Conservation (phyloP, 495 filamentous ascomycete species). For the Talaromyces adpressus region DNA sequence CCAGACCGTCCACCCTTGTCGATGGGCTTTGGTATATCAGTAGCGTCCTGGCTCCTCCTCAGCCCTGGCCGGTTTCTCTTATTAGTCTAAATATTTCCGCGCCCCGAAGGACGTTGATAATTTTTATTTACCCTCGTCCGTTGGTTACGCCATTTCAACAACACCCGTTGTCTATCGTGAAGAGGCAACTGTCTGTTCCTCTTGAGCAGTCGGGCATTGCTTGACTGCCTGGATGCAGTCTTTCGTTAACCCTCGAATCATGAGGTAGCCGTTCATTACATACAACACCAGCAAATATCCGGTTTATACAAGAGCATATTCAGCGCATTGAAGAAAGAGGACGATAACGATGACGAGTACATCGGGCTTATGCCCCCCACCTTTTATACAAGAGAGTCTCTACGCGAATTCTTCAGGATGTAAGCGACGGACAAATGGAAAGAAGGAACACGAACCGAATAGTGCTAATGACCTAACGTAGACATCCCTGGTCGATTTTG, state of each 20-base stretch:
- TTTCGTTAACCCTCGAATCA: constrained; percentile 1
- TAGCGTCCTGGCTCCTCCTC: neutral
- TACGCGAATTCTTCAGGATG: constrained; percentile 60
- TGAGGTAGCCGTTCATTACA: constrained; percentile 6
- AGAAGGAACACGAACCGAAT: neutral
- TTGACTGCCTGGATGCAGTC: constrained; percentile 8
- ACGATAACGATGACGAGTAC: neutral
- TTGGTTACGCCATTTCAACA: neutral
- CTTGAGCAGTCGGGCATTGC: neutral
- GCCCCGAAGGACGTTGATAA: neutral
- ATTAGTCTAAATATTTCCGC: neutral
- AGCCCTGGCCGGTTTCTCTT: neutral
- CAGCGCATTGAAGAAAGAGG: neutral
- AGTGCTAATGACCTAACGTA: constrained; percentile 27
- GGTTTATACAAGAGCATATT: neutral
- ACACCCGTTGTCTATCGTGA: constrained; percentile 8
- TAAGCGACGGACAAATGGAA: constrained; percentile 25
- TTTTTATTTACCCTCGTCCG: neutral
- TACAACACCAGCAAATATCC: neutral
- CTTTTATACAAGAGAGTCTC: constrained; percentile 53
- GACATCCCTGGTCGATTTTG: constrained; percentile 63
- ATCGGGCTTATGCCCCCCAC: constrained; percentile 51
- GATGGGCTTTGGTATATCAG: neutral
- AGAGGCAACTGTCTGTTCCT: neutral
- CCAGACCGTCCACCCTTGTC: neutral